Evolutionary conservation across 2,329 filamentous ascomycete species (phyloP).

Genomic region (Fusarium humuli): DNA sequence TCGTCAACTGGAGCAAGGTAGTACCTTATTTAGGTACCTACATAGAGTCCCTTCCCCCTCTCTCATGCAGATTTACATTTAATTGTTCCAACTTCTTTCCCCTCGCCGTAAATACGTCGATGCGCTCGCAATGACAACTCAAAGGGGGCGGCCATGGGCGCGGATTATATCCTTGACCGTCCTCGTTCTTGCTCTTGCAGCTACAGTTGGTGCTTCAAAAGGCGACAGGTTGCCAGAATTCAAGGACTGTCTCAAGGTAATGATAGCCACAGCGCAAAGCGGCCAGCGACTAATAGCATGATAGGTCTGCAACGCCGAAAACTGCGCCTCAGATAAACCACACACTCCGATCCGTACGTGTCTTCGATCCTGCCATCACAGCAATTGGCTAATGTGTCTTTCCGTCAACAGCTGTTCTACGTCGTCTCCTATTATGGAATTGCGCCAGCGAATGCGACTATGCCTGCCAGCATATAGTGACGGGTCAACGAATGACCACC

Average conservation of each 20-base stretch:
- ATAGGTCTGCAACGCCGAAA: constrained; percentile 83
- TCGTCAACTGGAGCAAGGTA: constrained; percentile 30
- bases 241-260: constrained; percentile 83
- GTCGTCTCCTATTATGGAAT: constrained; percentile 89
- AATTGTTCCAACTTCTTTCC: constrained; percentile 1
- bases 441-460: constrained; percentile 97
- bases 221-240: constrained; percentile 92
- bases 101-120: constrained; percentile 39
- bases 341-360: constrained; percentile 76
- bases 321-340: constrained; percentile 74
- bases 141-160: constrained; percentile 50
- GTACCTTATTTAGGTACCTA: background rate
- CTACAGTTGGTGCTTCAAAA: constrained; percentile 73
- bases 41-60: constrained; percentile 5
- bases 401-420: constrained; percentile 74
- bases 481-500: constrained; percentile 73
- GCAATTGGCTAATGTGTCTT: constrained; percentile 35
- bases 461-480: constrained; percentile 94
- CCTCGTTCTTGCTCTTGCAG: constrained; percentile 55
- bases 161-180: constrained; percentile 51
- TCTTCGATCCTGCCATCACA: constrained; percentile 22
- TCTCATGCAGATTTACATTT: constrained; percentile 22
- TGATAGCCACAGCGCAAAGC: constrained; percentile 5
- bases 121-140: constrained; percentile 50
- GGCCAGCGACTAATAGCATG: constrained; percentile 25